These are phyloP conservation scores for Sicyos edulis DNA, from an alignment of 306 rosid genomes.

Conservation along the genomic window DNA sequence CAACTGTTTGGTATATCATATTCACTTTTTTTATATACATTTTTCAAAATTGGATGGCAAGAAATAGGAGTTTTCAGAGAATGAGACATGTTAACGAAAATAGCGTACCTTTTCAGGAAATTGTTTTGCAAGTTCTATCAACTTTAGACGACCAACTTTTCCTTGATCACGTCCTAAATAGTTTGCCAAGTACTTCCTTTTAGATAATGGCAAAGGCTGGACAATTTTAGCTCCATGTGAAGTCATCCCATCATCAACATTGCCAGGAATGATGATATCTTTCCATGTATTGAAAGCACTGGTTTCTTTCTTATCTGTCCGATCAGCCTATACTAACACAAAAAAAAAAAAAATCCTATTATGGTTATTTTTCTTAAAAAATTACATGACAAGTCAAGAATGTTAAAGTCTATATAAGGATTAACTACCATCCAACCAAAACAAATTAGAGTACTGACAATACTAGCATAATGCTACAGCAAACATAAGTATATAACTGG, in stretches of 20 bases:
- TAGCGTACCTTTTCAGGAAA: conserved; percentile 70
- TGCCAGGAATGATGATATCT: conserved; percentile 95
- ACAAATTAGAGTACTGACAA: background rate
- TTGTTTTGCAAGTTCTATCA: conserved; percentile 72
- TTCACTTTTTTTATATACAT: conserved; percentile 22
- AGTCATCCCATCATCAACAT: conserved; percentile 77
- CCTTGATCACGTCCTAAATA: conserved; percentile 96
- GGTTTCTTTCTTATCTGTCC: conserved; percentile 82
- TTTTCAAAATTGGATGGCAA: conserved; percentile 15
- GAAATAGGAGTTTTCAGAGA: background rate
- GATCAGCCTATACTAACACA: conserved; percentile 64
- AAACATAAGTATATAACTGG: background rate
- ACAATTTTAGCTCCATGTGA: conserved; percentile 35
- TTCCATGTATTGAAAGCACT: conserved; percentile 95
- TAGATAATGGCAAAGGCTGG: conserved; percentile 72
- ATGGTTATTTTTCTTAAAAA: background rate
- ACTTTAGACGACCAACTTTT: conserved; percentile 76
- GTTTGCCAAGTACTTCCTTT: conserved; percentile 77
- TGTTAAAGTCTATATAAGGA: background rate
- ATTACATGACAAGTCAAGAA: conserved; percentile 3
- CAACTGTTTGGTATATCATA: conserved; percentile 66
- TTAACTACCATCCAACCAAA: background rate
- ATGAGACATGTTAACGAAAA: conserved; percentile 15
- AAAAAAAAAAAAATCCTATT: conserved; percentile 5
- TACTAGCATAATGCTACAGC: background rate